Percentiles rank a stretch among this genome's conserved stretches.
Conservation (phyloP, 2,329 filamentous ascomycete species). For the Aspergillus neoniger region DNA sequence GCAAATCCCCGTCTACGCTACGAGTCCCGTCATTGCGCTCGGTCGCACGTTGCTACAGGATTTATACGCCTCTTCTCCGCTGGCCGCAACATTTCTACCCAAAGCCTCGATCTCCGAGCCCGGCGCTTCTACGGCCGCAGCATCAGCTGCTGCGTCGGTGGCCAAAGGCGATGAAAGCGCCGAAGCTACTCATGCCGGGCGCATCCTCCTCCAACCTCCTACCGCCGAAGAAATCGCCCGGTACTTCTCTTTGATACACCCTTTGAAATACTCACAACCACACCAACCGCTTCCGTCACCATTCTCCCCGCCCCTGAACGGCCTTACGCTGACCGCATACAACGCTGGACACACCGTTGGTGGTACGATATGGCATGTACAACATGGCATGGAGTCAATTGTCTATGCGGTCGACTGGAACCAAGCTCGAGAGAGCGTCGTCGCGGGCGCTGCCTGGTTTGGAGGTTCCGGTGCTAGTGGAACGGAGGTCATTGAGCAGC, state of each 20-base stretch:
- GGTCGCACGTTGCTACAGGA: constrained; percentile 90
- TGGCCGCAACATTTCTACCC: constrained; percentile 83
- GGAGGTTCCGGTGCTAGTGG: constrained; percentile 77
- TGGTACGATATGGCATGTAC: constrained; percentile 98
- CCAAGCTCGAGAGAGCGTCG: constrained; percentile 92
- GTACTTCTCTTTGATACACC: constrained; percentile 88
- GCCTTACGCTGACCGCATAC: constrained; percentile 92
- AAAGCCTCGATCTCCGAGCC: constrained; percentile 64
- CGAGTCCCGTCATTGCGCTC: constrained; percentile 86
- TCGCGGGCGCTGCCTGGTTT: constrained; percentile 91
- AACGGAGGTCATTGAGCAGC: constrained; percentile 87
- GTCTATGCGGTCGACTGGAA: constrained; percentile 99
- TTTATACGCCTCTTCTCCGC: constrained; percentile 83
- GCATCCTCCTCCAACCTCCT: constrained; percentile 67
- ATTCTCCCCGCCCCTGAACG: constrained; percentile 84
- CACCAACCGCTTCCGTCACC: constrained; percentile 85
- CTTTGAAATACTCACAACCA: constrained; percentile 94
- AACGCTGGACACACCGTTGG: constrained; percentile 94
- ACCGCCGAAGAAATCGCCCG: constrained; percentile 84
- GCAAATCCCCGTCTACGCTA: constrained; percentile 92
- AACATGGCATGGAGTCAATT: constrained; percentile 93
- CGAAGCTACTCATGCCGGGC: constrained; percentile 32
- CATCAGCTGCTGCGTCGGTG: constrained; percentile 34
- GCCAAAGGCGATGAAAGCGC: constrained; percentile 35
- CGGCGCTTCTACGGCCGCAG: constrained; percentile 51